Percentiles rank a stretch among this genome's conserved stretches.
Conservation (phyloP, 371 early-diverging fungal species). For the Capillidium heterosporum region DNA sequence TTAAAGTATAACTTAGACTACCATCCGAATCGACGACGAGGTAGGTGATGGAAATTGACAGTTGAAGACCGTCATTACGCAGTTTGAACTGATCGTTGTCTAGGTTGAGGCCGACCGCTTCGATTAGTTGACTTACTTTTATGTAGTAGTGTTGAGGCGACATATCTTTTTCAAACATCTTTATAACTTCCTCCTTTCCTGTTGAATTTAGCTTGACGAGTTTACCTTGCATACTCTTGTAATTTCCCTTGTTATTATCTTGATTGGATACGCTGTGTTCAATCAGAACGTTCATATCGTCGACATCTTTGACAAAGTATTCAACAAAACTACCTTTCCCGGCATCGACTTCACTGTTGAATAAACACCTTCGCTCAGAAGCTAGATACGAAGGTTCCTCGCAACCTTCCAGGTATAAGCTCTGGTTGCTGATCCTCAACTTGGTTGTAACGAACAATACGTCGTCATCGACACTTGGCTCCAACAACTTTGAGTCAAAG, state of each 20-base stretch:
- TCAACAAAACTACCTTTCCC: background rate
- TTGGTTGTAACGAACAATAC: background rate
- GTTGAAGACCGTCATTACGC: background rate
- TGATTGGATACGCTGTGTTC: background rate
- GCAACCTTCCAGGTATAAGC: background rate
- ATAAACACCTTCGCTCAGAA: background rate
- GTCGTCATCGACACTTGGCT: background rate
- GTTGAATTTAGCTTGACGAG: background rate
- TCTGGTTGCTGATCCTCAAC: background rate
- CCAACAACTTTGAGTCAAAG: background rate
- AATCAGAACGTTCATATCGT: background rate
- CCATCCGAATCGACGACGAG: background rate
- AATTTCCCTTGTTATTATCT: background rate
- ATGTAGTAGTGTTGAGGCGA: background rate
- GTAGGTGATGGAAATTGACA: background rate
- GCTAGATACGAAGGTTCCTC: background rate
- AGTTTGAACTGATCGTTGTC: background rate
- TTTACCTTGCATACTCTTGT: background rate
- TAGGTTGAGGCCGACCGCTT: background rate
- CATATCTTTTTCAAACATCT: background rate
- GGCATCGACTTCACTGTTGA: background rate
- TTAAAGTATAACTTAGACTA: background rate
- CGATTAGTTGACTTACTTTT: background rate
- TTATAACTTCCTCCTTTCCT: background rate
- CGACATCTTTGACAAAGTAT: background rate